These are phyloP conservation scores for Skeletonema marinoi DNA, from an alignment of 108 stramenopile species.

Conservation along the genomic window DNA sequence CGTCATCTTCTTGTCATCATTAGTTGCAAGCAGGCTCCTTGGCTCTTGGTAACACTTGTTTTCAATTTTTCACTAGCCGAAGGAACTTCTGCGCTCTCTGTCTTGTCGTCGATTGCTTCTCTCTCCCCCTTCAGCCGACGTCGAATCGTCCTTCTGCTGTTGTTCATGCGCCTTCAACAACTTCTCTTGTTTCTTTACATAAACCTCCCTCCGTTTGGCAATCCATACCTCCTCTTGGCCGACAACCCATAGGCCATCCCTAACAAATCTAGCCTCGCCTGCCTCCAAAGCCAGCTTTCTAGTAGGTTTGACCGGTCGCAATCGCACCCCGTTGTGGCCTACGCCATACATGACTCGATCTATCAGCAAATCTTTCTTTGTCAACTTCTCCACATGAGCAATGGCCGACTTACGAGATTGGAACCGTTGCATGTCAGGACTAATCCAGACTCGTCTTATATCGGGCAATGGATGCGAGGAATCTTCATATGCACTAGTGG, in stretches of 20 bases:
- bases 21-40: too few relatives aligned
- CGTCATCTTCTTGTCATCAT: background rate
- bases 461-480: conserved; percentile 32
- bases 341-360: conserved; percentile 68
- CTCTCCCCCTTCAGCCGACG: conserved; percentile 1
- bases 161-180: conserved; percentile 21
- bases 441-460: conserved; percentile 57
- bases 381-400: conserved; percentile 57
- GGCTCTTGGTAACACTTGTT: background rate
- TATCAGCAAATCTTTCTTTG: conserved; percentile 59
- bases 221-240: conserved; percentile 87
- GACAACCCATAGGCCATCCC: conserved; percentile 91
- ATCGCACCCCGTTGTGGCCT: conserved; percentile 61
- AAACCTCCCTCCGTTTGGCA: conserved; percentile 48
- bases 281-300: conserved; percentile 64
- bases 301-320: conserved; percentile 66
- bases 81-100: background rate
- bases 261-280: conserved; percentile 71
- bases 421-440: conserved; percentile 68
- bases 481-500: conserved; percentile 39
- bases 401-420: conserved; percentile 72
- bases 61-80: background rate
- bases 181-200: conserved; percentile 24
- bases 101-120: background rate
- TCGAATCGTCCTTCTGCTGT: background rate